Evolutionary conservation across 1,284 basidiomycete species (phyloP).

Genomic region (Schizophyllum commune): DNA sequence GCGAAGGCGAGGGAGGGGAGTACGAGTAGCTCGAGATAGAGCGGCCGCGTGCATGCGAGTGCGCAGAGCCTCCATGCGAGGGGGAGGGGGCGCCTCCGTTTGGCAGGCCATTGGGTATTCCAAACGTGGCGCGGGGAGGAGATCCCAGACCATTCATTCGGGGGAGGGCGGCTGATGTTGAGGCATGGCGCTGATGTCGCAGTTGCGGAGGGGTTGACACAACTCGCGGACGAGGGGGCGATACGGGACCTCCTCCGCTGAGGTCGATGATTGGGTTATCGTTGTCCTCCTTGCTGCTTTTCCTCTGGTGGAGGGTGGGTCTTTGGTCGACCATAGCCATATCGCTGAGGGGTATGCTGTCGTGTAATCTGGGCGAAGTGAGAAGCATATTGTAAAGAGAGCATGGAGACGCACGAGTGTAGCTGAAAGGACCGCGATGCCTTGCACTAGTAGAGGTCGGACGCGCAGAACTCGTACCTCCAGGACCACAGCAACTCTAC

Average conservation of each 20-base stretch:
- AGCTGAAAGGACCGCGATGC: background rate
- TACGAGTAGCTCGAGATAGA: conserved; percentile 48
- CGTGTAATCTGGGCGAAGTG: background rate
- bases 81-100: too few relatives aligned
- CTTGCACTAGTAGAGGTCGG: too few relatives aligned
- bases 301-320: background rate
- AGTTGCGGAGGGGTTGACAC: conserved; percentile 6
- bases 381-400: background rate
- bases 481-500: too few relatives aligned
- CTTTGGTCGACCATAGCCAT: background rate
- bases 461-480: too few relatives aligned
- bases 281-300: background rate
- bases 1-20: conserved; percentile 43
- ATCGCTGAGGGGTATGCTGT: background rate
- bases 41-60: conserved; percentile 39
- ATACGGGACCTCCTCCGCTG: conserved; percentile 6
- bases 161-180: conserved; percentile 8
- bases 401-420: background rate
- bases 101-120: too few relatives aligned
- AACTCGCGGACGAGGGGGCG: conserved; percentile 6
- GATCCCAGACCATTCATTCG: background rate
- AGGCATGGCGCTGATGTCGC: conserved; percentile 11
- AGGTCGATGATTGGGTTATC: background rate
- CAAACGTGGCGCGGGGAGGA: background rate
- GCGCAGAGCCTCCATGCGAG: conserved; percentile 10